phyloP scores from a whole-genome alignment of 148 eudicot genomes.

The Euryodendron excelsum region DNA sequence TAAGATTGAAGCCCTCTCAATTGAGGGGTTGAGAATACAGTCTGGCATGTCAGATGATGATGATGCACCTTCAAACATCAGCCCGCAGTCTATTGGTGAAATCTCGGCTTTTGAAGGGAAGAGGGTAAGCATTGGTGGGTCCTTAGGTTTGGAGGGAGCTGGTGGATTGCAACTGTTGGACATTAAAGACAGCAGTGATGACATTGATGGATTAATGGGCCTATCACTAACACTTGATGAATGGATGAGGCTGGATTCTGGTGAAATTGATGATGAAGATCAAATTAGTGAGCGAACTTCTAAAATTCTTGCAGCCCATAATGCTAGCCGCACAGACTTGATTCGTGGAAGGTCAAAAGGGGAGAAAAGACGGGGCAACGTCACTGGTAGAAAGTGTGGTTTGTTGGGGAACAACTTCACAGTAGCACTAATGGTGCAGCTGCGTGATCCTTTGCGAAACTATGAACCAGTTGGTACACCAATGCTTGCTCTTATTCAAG shows the following conservation, averaged over 20 bases:
- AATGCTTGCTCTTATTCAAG: constrained; percentile 85
- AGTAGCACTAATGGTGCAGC: constrained; percentile 70
- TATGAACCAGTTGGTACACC: constrained; percentile 92
- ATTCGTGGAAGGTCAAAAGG: constrained; percentile 35
- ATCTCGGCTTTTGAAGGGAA: constrained; percentile 62
- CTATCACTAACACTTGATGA: constrained; percentile 78
- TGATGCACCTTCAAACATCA: constrained; percentile 68
- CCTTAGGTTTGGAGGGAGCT: constrained; percentile 80
- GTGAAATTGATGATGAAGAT: constrained; percentile 46
- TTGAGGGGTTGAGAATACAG: constrained; percentile 91
- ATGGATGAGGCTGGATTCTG: constrained; percentile 83
- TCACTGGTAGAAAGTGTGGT: constrained; percentile 39
- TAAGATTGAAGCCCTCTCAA: constrained; percentile 88
- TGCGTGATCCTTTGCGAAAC: constrained; percentile 81
- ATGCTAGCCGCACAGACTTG: constrained; percentile 38
- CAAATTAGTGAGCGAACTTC: constrained; percentile 47
- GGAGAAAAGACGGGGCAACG: constrained; percentile 42
- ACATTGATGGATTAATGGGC: constrained; percentile 64
- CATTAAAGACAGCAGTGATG: constrained; percentile 47
- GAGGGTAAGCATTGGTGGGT: constrained; percentile 33
- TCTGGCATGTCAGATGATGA: constrained; percentile 90
- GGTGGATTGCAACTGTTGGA: constrained; percentile 83
- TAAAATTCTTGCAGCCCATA: constrained; percentile 75
- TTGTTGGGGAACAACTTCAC: constrained; percentile 69
- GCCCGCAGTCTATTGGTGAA: constrained; percentile 51